Conservation (phyloP, 257 asterid genomes). For the Nicotiana undulata region DNA sequence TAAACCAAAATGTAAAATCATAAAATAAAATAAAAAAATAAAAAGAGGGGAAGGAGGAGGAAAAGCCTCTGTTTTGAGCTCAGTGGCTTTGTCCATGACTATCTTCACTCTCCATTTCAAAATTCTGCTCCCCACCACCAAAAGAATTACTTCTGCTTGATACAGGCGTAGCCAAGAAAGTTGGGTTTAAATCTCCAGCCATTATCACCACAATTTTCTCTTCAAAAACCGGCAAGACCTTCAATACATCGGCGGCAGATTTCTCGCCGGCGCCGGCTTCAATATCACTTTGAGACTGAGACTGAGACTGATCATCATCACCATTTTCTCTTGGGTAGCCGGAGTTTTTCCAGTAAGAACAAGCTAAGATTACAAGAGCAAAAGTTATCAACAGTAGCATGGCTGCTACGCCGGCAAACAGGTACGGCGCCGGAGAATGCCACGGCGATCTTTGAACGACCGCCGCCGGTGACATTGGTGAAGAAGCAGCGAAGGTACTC, state of each 20-base stretch:
- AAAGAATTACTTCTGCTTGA: constrained; percentile 29
- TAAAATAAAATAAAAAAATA: too few relatives aligned
- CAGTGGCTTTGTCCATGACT: neutral
- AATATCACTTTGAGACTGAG: constrained; percentile 7
- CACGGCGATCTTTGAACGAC: constrained; percentile 47
- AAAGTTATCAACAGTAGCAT: constrained; percentile 82
- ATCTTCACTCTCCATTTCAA: neutral
- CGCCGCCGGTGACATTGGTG: constrained; percentile 1
- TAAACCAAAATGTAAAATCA: neutral
- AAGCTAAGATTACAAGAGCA: constrained; percentile 69
- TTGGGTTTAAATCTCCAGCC: constrained; percentile 86
- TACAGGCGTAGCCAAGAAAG: constrained; percentile 73
- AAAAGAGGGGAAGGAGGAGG: neutral
- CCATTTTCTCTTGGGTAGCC: constrained; percentile 37
- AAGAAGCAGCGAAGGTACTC: neutral
- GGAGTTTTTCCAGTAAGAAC: constrained; percentile 75
- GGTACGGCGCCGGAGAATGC: constrained; percentile 92
- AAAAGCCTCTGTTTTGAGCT: neutral
- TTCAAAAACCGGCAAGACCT: constrained; percentile 31
- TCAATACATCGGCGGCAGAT: constrained; percentile 7
- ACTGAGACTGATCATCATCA: too few relatives aligned
- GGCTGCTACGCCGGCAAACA: constrained; percentile 85
- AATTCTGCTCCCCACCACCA: neutral
- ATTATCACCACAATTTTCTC: constrained; percentile 75
- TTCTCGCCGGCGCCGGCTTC: constrained; percentile 43